These are phyloP conservation scores for Castanea mollissima DNA, from an alignment of 306 rosid genomes.

Conservation along the genomic window DNA sequence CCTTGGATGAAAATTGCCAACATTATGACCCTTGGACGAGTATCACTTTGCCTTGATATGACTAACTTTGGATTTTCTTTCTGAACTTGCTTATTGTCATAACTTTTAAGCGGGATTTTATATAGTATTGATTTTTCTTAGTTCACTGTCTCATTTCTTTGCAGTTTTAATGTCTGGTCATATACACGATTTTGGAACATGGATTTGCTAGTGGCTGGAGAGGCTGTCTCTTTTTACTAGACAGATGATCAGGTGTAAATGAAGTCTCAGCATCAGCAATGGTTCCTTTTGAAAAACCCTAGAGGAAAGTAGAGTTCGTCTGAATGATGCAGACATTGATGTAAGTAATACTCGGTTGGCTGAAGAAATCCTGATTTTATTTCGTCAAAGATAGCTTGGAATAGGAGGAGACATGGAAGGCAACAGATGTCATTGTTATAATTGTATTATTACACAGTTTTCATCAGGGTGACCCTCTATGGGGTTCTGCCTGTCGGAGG, in stretches of 20 bases:
- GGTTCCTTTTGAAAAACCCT: slow-evolving; percentile 29
- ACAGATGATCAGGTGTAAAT: slow-evolving; percentile 40
- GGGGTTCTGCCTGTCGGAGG: slow-evolving; percentile 29
- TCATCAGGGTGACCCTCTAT: slow-evolving; percentile 20
- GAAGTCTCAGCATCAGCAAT: slow-evolving; percentile 33
- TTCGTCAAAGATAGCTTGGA: slow-evolving; percentile 32
- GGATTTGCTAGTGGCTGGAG: slow-evolving; percentile 45
- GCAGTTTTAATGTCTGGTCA: slow-evolving; percentile 51
- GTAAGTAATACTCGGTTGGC: slow-evolving; percentile 25
- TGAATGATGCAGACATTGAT: slow-evolving; percentile 24
- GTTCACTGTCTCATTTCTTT: not conserved
- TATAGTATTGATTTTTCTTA: slow-evolving; percentile 32
- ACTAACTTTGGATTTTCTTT: not conserved
- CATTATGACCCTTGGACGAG: not conserved
- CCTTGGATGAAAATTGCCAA: not conserved
- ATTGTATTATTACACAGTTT: slow-evolving; percentile 19
- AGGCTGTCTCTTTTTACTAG: slow-evolving; percentile 47
- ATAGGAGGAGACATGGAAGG: slow-evolving; percentile 14
- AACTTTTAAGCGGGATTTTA: slow-evolving; percentile 10
- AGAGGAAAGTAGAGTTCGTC: slow-evolving; percentile 27
- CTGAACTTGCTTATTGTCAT: slow-evolving; percentile 9
- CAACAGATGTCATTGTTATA: not conserved
- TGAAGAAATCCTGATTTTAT: slow-evolving; percentile 32
- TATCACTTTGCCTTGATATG: not conserved
- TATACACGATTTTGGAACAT: slow-evolving; percentile 44